phyloP scores from a whole-genome alignment of 108 stramenopile genomes.

The Cyclotella kingstonii region DNA sequence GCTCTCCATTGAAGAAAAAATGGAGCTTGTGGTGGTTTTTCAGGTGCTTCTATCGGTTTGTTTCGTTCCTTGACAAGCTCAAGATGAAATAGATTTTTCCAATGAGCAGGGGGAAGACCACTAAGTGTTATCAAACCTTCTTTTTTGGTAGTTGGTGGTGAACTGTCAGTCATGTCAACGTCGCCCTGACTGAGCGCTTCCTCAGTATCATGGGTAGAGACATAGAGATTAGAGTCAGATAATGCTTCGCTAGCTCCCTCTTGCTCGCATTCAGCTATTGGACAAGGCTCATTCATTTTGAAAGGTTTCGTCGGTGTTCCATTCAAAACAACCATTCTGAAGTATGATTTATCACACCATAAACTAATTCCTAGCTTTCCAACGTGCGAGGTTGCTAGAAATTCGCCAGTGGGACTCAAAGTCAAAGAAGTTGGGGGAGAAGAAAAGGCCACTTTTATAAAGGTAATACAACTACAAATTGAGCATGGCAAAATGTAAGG shows the following conservation, averaged over 20 bases:
- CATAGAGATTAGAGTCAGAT: background rate
- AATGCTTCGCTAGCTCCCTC: constrained; percentile 42
- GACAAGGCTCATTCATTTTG: constrained; percentile 85
- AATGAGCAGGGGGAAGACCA: constrained; percentile 91
- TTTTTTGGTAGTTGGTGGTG: constrained; percentile 51
- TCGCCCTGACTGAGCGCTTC: constrained; percentile 1
- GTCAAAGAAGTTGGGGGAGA: constrained; percentile 83
- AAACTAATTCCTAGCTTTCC: constrained; percentile 84
- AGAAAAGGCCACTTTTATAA: constrained; percentile 62
- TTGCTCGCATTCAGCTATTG: constrained; percentile 68
- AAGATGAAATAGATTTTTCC: constrained; percentile 94
- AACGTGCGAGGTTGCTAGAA: constrained; percentile 87
- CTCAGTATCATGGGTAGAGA: constrained; percentile 11
- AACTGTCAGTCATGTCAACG: constrained; percentile 37
- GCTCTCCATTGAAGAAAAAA: constrained; percentile 93
- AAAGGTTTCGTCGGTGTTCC: constrained; percentile 63
- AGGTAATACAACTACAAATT: background rate
- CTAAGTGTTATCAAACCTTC: constrained; percentile 84
- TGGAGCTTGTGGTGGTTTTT: constrained; percentile 92
- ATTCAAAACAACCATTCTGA: constrained; percentile 83
- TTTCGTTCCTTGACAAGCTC: constrained; percentile 93
- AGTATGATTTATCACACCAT: constrained; percentile 93
- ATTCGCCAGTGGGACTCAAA: constrained; percentile 95
- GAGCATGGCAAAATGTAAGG: background rate
- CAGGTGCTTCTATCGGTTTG: constrained; percentile 91